phyloP scores from a whole-genome alignment of 192 early-diverging fungal species.

The Coemansia sp. region DNA sequence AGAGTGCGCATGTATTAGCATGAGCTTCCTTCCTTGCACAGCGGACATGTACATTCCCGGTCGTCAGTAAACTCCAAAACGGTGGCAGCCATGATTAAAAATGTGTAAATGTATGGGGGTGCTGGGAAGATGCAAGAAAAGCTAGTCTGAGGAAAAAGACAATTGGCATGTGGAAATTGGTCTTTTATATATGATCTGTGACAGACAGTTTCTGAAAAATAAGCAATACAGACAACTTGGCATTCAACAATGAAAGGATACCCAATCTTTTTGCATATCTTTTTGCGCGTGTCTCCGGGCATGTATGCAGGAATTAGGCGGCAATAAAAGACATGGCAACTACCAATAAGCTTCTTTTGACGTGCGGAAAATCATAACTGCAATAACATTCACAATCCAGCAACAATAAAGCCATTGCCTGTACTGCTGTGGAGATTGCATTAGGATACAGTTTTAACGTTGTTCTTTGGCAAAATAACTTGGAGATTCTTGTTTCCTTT shows the following conservation, averaged over 20 bases:
- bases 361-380: no score
- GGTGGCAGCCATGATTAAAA: not conserved
- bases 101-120: not conserved
- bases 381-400: no score
- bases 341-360: no score
- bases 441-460: no score
- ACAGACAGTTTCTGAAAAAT: no score
- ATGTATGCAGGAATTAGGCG: conserved; percentile 9
- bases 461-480: no score
- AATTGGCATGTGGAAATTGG: not conserved
- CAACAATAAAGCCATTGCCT: no score
- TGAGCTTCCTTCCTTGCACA: not conserved
- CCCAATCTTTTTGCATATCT: no score
- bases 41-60: conserved; percentile 14
- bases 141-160: not conserved
- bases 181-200: not conserved
- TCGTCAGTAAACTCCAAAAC: not conserved
- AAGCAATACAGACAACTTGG: not conserved
- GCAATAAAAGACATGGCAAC: not conserved
- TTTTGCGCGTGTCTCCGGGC: no score
- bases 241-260: not conserved
- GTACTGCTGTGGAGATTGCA: no score
- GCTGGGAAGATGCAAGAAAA: no score
- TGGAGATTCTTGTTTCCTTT: no score
- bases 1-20: not conserved